Evolutionary conservation across 306 rosid genomes (phyloP).

Genomic region (Oxytropis ochrocephala): DNA sequence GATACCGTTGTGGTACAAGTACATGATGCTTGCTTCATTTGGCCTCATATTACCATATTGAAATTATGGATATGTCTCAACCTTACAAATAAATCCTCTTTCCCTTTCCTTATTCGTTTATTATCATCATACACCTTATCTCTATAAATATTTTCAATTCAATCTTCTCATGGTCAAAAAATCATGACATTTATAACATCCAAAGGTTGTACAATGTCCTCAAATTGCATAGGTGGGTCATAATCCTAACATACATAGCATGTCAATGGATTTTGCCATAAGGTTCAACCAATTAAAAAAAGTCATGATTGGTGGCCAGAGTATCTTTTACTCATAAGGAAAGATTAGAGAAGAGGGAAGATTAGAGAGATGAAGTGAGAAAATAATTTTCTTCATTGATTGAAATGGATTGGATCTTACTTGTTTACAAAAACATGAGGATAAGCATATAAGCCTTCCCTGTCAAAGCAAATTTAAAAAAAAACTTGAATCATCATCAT

Average conservation of each 20-base stretch:
- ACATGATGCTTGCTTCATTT: constrained; percentile 17
- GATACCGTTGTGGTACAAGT: constrained; percentile 2
- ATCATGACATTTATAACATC: not conserved
- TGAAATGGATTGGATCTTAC: constrained; percentile 32
- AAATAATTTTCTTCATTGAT: constrained; percentile 33
- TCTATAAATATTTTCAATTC: not conserved
- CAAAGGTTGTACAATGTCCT: not conserved
- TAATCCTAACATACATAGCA: too few species aligned
- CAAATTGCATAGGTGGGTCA: constrained; percentile 10
- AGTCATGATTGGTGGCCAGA: not conserved
- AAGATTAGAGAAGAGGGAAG: not conserved
- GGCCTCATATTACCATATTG: not conserved
- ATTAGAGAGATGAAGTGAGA: not conserved
- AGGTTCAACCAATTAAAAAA: not conserved
- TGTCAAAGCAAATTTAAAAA: constrained; percentile 10
- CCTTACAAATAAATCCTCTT: constrained; percentile 2
- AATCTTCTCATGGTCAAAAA: constrained; percentile 16
- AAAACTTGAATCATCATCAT: constrained; percentile 20
- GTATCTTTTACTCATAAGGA: not conserved
- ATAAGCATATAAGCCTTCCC: constrained; percentile 5
- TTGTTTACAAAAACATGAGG: constrained; percentile 32
- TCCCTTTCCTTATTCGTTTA: constrained; percentile 2
- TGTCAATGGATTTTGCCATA: not conserved
- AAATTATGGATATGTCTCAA: constrained; percentile 2
- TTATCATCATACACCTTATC: not conserved